A percentile compares a stretch with the other conserved stretches of the same genome.
Conservation (phyloP, 2,329 filamentous ascomycete species). For the Aspergillus sp. region DNA sequence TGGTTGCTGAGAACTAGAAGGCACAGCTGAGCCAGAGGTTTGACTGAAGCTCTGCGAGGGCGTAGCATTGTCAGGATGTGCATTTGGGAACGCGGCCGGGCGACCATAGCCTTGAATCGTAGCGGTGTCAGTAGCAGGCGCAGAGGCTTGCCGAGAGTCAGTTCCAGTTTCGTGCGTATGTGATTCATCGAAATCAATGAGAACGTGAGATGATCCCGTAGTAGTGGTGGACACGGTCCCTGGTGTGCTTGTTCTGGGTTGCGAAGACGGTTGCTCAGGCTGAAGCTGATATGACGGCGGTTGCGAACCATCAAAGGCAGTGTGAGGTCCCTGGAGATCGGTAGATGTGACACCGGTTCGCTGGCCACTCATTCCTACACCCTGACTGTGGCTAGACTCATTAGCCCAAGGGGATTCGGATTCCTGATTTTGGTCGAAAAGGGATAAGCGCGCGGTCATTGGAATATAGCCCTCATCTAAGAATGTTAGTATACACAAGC, state of each 20-base stretch:
- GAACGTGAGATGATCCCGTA: conserved; percentile 32
- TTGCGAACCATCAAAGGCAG: background rate
- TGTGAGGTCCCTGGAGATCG: conserved; percentile 14
- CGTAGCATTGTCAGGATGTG: conserved; percentile 3
- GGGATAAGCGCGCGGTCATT: conserved; percentile 40
- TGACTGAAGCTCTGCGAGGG: conserved; percentile 10
- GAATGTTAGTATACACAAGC: conserved; percentile 14
- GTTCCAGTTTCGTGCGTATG: conserved; percentile 8
- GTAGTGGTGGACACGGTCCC: conserved; percentile 25
- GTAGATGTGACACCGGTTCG: conserved; percentile 15
- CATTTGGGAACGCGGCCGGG: background rate
- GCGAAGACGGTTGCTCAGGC: conserved; percentile 15
- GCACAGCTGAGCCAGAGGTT: background rate
- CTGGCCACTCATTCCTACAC: background rate
- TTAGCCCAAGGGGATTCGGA: conserved; percentile 30
- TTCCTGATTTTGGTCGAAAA: conserved; percentile 30
- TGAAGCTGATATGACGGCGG: conserved; percentile 1
- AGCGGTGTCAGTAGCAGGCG: conserved; percentile 13
- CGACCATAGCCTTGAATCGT: background rate
- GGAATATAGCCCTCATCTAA: conserved; percentile 40
- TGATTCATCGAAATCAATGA: conserved; percentile 29
- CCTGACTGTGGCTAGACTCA: conserved; percentile 17
- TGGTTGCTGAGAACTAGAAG: conserved; percentile 7
- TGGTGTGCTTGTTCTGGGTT: conserved; percentile 21
- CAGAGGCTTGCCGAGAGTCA: conserved; percentile 7